Conservation (phyloP, 2,329 filamentous ascomycete genomes). For the Cladosporium oxysporum region DNA sequence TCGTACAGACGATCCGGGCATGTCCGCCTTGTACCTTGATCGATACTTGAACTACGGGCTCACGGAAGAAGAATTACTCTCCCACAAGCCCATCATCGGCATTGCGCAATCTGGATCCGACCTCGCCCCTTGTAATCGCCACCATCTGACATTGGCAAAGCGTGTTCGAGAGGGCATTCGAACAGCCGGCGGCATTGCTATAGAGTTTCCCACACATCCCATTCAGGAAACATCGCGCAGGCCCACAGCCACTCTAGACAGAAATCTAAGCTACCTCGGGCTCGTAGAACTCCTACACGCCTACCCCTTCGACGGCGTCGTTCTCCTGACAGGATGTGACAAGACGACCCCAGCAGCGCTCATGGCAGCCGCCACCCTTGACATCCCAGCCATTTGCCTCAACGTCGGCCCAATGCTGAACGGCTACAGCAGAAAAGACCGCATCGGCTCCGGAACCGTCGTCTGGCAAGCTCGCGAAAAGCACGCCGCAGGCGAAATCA, state of each 20-base stretch:
- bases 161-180: constrained; percentile 35
- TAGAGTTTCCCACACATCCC: constrained; percentile 37
- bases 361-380: constrained; percentile 36
- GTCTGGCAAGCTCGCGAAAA: constrained; percentile 36
- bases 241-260: constrained; percentile 35
- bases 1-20: constrained; percentile 32
- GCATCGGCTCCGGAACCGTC: constrained; percentile 34
- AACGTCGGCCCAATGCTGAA: constrained; percentile 38
- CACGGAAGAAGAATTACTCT: constrained; percentile 33
- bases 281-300: constrained; percentile 36
- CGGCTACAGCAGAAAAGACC: constrained; percentile 29
- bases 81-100: constrained; percentile 34
- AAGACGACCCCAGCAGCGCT: constrained; percentile 37
- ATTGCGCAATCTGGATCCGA: constrained; percentile 36
- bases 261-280: constrained; percentile 33
- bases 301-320: constrained; percentile 36
- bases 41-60: constrained; percentile 36
- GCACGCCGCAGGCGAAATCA: constrained; percentile 33
- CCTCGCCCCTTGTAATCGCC: constrained; percentile 35
- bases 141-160: constrained; percentile 33
- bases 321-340: constrained; percentile 35
- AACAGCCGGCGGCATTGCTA: constrained; percentile 33
- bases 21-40: constrained; percentile 36
- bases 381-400: constrained; percentile 35
- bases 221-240: constrained; percentile 34